A percentile compares a stretch with the other conserved stretches of the same genome.
These are phyloP conservation scores for Eragrostis nindensis DNA, from an alignment of 176 grass and related monocot species.

Conservation along the genomic window DNA sequence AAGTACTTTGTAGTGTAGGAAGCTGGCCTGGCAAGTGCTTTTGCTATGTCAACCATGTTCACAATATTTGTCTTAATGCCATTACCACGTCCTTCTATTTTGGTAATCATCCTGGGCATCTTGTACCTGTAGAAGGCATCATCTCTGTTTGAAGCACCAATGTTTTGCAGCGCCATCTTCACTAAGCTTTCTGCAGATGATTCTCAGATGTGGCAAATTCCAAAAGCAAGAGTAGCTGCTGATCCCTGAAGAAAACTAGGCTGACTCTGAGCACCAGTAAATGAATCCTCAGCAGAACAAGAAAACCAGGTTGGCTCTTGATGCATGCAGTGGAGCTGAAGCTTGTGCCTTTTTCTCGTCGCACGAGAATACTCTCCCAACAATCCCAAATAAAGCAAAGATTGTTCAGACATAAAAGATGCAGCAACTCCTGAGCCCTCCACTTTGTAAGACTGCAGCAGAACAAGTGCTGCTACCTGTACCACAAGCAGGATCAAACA, in stretches of 20 bases:
- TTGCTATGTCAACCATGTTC: slow-evolving; percentile 86
- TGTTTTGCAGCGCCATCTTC: slow-evolving; percentile 84
- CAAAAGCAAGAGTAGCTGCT: not conserved
- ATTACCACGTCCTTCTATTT: slow-evolving; percentile 77
- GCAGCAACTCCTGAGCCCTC: slow-evolving; percentile 44
- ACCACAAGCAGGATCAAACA: not conserved
- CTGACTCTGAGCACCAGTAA: not conserved
- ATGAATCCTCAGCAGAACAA: slow-evolving; percentile 35
- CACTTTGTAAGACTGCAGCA: slow-evolving; percentile 48
- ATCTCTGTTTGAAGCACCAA: slow-evolving; percentile 82
- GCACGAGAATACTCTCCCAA: slow-evolving; percentile 62
- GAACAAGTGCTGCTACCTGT: slow-evolving; percentile 38
- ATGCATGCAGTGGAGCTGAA: slow-evolving; percentile 49
- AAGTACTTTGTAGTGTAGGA: slow-evolving; percentile 88
- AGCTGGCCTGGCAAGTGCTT: slow-evolving; percentile 73
- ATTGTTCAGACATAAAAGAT: slow-evolving; percentile 74
- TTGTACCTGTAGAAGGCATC: slow-evolving; percentile 98
- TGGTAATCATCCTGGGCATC: slow-evolving; percentile 89
- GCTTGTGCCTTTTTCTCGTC: slow-evolving; percentile 49
- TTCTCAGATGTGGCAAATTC: slow-evolving; percentile 31
- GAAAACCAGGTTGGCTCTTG: slow-evolving; percentile 26
- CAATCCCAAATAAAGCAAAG: slow-evolving; percentile 54
- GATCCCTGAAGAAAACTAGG: slow-evolving; percentile 30
- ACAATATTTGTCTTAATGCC: slow-evolving; percentile 85
- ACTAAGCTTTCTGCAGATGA: slow-evolving; percentile 19